Conservation (phyloP, 495 filamentous ascomycete genomes). For the Hypoxylon perforatum region DNA sequence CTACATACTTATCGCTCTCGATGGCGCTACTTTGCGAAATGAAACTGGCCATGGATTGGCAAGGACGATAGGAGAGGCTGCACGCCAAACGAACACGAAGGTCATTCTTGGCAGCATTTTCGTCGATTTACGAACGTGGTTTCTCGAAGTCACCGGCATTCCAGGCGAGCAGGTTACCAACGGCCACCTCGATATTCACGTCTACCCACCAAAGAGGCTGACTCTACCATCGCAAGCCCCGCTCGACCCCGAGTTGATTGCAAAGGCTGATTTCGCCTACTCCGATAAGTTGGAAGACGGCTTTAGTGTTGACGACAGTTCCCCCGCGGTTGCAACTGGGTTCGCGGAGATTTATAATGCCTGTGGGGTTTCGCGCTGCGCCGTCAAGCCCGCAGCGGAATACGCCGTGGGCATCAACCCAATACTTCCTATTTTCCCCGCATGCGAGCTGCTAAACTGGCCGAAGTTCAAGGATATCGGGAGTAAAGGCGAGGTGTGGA, state of each 20-base stretch:
- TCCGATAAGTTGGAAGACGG: conserved; percentile 4
- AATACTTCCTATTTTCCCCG: conserved; percentile 12
- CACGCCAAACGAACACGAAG: conserved; percentile 22
- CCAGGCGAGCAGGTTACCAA: conserved; percentile 24
- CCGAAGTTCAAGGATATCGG: conserved; percentile 18
- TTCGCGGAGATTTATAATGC: conserved; percentile 18
- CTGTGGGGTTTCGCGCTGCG: background rate
- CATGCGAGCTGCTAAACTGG: conserved; percentile 16
- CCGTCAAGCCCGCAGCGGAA: conserved; percentile 3
- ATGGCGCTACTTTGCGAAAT: conserved; percentile 17
- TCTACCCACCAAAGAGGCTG: conserved; percentile 20
- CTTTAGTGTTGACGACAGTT: conserved; percentile 19
- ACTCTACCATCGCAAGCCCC: conserved; percentile 13
- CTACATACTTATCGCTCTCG: conserved; percentile 23
- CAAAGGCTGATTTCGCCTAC: conserved; percentile 28
- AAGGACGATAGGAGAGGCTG: conserved; percentile 21
- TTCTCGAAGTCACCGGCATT: conserved; percentile 20
- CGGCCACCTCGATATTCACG: conserved; percentile 28
- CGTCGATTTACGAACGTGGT: conserved; percentile 23
- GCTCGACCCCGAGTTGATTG: conserved; percentile 6
- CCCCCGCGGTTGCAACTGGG: conserved; percentile 7
- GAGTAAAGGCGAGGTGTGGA: conserved; percentile 10
- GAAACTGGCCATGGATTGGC: conserved; percentile 6
- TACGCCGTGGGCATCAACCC: conserved; percentile 13
- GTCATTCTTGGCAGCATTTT: conserved; percentile 24